Evolutionary conservation across 148 eudicot species (phyloP).

Genomic region (Suaeda aralocaspica): DNA sequence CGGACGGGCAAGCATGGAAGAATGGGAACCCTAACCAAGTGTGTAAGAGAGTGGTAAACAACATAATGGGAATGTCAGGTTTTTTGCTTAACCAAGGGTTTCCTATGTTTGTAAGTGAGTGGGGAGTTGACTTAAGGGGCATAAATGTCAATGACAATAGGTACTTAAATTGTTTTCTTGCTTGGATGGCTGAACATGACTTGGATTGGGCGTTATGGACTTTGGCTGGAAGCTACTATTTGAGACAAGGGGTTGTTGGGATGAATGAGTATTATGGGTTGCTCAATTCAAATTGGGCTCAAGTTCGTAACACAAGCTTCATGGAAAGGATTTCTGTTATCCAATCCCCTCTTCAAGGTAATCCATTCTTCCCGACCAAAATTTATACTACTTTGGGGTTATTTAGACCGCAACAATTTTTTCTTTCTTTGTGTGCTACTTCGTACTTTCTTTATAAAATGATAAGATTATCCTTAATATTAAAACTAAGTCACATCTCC

Average conservation of each 20-base stretch:
- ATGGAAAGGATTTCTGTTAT: constrained; percentile 51
- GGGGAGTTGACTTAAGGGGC: constrained; percentile 71
- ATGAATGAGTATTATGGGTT: constrained; percentile 66
- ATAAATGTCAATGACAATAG: constrained; percentile 63
- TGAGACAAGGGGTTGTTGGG: constrained; percentile 56
- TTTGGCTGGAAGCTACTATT: constrained; percentile 70
- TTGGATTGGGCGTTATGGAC: constrained; percentile 91
- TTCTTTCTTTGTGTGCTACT: too few species aligned
- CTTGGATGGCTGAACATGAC: constrained; percentile 68
- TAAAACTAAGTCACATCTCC: too few species aligned
- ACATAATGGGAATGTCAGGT: constrained; percentile 37
- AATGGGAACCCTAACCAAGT: constrained; percentile 64
- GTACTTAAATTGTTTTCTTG: constrained; percentile 70
- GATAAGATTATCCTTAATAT: too few species aligned
- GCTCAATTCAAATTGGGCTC: constrained; percentile 52
- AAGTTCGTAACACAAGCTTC: constrained; percentile 49
- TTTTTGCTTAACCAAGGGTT: constrained; percentile 58
- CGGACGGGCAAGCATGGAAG: constrained; percentile 55
- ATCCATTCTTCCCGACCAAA: neutral
- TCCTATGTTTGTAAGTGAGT: constrained; percentile 87
- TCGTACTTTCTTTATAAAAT: too few species aligned
- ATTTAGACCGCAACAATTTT: neutral
- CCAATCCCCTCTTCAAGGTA: constrained; percentile 53
- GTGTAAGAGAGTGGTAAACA: constrained; percentile 39
- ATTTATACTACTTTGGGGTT: too few species aligned